These are phyloP conservation scores for Aspergillus pseudoterreus DNA, from an alignment of 2,329 filamentous ascomycete genomes.

Conservation along the genomic window DNA sequence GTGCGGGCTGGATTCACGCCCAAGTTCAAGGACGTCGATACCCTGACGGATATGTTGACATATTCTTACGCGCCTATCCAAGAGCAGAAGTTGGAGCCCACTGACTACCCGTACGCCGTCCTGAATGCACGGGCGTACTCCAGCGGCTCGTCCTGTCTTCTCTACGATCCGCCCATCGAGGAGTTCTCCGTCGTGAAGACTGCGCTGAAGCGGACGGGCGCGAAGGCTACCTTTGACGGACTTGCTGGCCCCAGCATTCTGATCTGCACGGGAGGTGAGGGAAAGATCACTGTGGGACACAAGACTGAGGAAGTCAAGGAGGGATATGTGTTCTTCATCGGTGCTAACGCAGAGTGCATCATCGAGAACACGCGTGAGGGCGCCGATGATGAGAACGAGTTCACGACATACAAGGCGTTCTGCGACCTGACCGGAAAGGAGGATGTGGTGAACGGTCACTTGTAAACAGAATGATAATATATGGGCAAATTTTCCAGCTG, in stretches of 20 bases:
- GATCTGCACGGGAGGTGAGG: slow-evolving; percentile 80
- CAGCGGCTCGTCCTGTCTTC: slow-evolving; percentile 64
- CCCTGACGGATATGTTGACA: slow-evolving; percentile 84
- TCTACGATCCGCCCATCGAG: slow-evolving; percentile 95
- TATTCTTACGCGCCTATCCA: slow-evolving; percentile 94
- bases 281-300: slow-evolving; percentile 78
- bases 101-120: slow-evolving; percentile 79
- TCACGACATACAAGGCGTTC: slow-evolving; percentile 90
- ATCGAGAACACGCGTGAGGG: slow-evolving; percentile 62
- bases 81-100: slow-evolving; percentile 87
- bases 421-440: slow-evolving; percentile 68
- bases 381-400: slow-evolving; percentile 59
- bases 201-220: slow-evolving; percentile 63
- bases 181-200: slow-evolving; percentile 90
- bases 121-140: slow-evolving; percentile 80
- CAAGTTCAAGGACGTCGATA: slow-evolving; percentile 95
- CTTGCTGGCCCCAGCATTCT: slow-evolving; percentile 87
- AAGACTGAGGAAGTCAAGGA: slow-evolving; percentile 71
- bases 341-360: slow-evolving; percentile 78
- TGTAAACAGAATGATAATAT: not conserved
- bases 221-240: slow-evolving; percentile 83
- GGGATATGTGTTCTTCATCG: slow-evolving; percentile 79
- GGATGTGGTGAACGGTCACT: slow-evolving; percentile 33
- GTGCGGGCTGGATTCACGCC: slow-evolving; percentile 96
- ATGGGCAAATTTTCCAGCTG: too few species aligned